Base-by-base conservation (phyloP, 495 filamentous ascomycete species). In the Cairneyella variabilis region DNA sequence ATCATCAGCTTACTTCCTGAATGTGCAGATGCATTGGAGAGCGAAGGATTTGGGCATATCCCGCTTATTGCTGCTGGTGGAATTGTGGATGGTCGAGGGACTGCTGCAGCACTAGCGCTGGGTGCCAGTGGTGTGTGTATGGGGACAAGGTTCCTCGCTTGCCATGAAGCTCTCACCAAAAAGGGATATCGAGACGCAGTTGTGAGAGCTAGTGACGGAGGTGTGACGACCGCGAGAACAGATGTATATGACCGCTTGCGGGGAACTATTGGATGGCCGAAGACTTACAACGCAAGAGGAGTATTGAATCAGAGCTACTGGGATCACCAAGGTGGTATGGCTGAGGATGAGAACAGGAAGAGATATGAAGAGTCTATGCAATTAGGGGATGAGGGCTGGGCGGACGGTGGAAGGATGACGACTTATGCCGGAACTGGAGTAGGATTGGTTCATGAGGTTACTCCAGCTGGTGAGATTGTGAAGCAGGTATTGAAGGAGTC, bases 191-290 rank as follows among this genome's bases (percentile, higher is more conserved):
- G 74, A 47, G 53, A 76, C 37, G 79, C 77, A 48, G 65, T 89
- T 21, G 38, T 88, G 2, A 64, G 74, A 1, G 79, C 83, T 1
- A 66, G 56, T 1, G 83, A 91, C 59, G 89, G 86, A 0, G 87
- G 80, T 3, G 68, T 66, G 6, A 77, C 57, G 3, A 93, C 88
- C 3, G 76, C 77, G 3, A 69, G 86, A 23, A 89, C 86, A 1
- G 70, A 78, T 17, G 61, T 91, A 5, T 93, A 89, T 59, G 88
- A 93, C 66, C 72, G 75, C 18, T 65, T 90, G 5, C 66, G 87
- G 11, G 88, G 86, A 0, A 88, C 83, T 0, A 74, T 71, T 28
- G 79, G 76, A 7, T 93, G 88, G 88, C 85, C 86, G 0, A 66
- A 73, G 41, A 60, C 67, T 16, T 90, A 84, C 63, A 79, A 77